These are phyloP conservation scores for Epichloe gansuensis DNA, from an alignment of 2,329 filamentous ascomycete species.

Conservation along the genomic window DNA sequence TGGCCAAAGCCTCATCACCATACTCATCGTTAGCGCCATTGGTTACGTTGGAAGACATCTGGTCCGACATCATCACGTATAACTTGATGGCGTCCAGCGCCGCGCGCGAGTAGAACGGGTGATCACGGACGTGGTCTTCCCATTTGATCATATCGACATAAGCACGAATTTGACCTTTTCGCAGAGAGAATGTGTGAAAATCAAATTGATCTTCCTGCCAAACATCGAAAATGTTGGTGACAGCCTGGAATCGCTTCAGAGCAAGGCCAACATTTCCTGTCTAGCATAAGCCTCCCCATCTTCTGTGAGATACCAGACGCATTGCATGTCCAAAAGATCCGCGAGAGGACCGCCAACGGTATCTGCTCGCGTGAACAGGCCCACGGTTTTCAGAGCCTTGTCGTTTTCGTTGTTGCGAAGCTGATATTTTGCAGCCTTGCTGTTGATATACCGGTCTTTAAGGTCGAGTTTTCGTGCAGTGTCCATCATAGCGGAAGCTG, in stretches of 20 bases:
- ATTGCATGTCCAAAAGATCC: constrained; percentile 96
- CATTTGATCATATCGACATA: constrained; percentile 95
- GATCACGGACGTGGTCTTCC: constrained; percentile 84
- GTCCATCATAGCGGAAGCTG: constrained; percentile 82
- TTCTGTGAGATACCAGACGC: constrained; percentile 91
- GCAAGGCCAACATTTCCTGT: constrained; percentile 72
- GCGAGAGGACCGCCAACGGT: constrained; percentile 76
- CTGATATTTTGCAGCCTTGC: constrained; percentile 94
- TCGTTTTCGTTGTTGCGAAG: constrained; percentile 86
- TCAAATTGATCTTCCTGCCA: constrained; percentile 99
- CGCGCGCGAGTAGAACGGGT: constrained; percentile 82
- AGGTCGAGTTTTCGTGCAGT: constrained; percentile 73
- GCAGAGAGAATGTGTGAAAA: constrained; percentile 94
- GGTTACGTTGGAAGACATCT: constrained; percentile 52
- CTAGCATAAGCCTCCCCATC: constrained; percentile 84
- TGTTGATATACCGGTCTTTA: constrained; percentile 95
- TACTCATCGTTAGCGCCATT: constrained; percentile 41
- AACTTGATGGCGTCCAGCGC: constrained; percentile 71
- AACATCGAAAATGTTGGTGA: constrained; percentile 87
- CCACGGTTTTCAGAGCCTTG: constrained; percentile 74
- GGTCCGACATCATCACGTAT: constrained; percentile 69
- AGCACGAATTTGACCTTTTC: constrained; percentile 88
- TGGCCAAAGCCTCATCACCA: constrained; percentile 51
- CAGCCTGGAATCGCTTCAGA: constrained; percentile 79
- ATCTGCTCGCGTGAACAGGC: constrained; percentile 87